Conservation (phyloP, 495 filamentous ascomycete genomes). For the Hypoxylon lienhwacheense region DNA sequence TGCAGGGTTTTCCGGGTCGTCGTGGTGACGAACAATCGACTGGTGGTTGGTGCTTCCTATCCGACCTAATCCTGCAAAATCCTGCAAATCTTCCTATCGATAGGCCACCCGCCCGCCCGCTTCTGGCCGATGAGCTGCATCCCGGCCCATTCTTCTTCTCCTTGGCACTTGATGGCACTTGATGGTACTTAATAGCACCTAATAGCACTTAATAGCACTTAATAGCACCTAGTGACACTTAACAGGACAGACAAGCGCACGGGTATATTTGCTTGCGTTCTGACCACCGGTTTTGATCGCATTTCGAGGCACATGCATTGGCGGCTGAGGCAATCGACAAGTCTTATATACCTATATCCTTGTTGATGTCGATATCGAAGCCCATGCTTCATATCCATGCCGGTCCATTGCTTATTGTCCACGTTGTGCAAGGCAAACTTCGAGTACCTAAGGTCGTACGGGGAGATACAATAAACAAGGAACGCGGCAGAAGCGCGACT, state of each 20-base stretch:
- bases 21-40: slow-evolving; percentile 21
- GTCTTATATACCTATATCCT: no score
- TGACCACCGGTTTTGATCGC: slow-evolving; percentile 15
- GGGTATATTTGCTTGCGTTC: neutral
- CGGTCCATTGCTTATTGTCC: no score
- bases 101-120: slow-evolving; percentile 17
- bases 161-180: no score
- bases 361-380: no score
- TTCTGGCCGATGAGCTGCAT: slow-evolving; percentile 11
- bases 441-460: no score
- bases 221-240: no score
- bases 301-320: slow-evolving; percentile 22
- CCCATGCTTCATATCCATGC: no score
- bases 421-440: slow-evolving; percentile 22
- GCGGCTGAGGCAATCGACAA: slow-evolving; percentile 13
- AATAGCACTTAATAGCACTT: no score
- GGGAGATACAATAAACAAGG: slow-evolving; percentile 32
- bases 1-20: slow-evolving; percentile 19
- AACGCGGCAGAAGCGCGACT: slow-evolving; percentile 14
- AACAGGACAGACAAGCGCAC: neutral
- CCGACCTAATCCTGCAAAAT: neutral
- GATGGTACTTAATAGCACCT: no score
- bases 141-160: slow-evolving; percentile 9
- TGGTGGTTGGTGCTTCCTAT: slow-evolving; percentile 9
- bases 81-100: slow-evolving; percentile 30